Base-by-base conservation (phyloP, 108 stramenopile genomes). In the Skeletonema potamos region DNA sequence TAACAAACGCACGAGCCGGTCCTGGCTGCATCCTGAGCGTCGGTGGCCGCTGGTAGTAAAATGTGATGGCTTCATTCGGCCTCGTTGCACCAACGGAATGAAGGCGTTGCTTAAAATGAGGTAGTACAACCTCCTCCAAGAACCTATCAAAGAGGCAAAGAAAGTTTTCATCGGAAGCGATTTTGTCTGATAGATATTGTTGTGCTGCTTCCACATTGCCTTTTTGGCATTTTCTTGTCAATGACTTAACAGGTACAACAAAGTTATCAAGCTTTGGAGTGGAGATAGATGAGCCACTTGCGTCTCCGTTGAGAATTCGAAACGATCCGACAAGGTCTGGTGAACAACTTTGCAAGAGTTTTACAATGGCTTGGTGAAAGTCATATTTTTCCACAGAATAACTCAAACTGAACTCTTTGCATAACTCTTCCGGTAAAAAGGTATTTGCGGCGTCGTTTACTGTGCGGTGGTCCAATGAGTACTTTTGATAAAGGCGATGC, bases 1-100 rank as follows among this genome's bases (percentile, higher is more conserved):
- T 83, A 9, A 96, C 95, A 37, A 77, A 59, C 4, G 89, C 83
- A 63, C 87, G 84, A 12, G 73, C 85, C 29, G 95, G 93, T 34
- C 95, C 95, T 17, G 95, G 95, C 68, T 96, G 95, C 64, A 96
- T 76, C 0, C 95, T 79, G 15, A 96, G 51, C 9, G 95, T 96
- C 7, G 95, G 95, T 48, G 95, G 95, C 10, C 90, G 73, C 68
- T 96, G 95, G 68, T 86, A 86, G 58, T 90, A 94, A 79, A 94
- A 96, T 30, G 81, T 85, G 11, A 83, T 29, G 1, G 79, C 68
- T 17, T 46, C 37, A 27, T 75, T 60, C 12, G 64, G 36, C 27
- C 27, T 27, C 15, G 54, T 27, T 28, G 33, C 74, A 24, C 66
- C 81, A 20, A 70, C 57, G 8, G 48, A 54, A 15, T 68, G 24